Evolutionary conservation across 768 basidiomycete species (phyloP), one percentile per base, ranked within the genome.

Genomic region (Suillus spraguei): DNA sequence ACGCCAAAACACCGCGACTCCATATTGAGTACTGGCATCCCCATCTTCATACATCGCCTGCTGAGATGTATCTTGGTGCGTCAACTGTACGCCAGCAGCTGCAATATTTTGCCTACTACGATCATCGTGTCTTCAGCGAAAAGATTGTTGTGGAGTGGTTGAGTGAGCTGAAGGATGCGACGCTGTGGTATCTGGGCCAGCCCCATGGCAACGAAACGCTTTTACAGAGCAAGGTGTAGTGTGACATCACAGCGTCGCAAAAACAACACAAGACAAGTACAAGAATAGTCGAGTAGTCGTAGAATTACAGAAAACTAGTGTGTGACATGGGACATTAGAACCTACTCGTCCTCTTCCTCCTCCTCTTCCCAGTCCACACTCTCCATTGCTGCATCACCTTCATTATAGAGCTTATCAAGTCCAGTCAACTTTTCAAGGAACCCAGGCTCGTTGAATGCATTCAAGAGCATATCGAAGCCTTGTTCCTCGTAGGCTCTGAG

Each of bases 391-490:
- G 81, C 85, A 71, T 95, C 89, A 2, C 89, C 88, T 69, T 94
- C 92, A 22, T 82, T 80, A 68, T 90, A 87, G 69, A 96, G 75
- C 74, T 85, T 82, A 74, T 94, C 91, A 64, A 96, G 74, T 4
- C 94, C 94, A 0, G 92, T 94, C 64, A 95, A 69, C 62, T 77
- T 73, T 74, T 92, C 91, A 36, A 96, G 77, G 69, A 87, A 92
- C 59, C 87, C 85, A 6, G 80, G 77, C 66, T 97, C 94, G 67
- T 95, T 93, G 74, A 94, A 96, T 5, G 91, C 95, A 64, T 84
- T 78, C 22, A 90, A 72, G 17, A 98, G 74, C 87, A 96, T 89
- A 17, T 80, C 81, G 68, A 94, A 94, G 0, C 95, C 95, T 35
- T 88, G 79, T n/a, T 77, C 78, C 67, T 90, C 87, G 73, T 98